Evolutionary conservation across 1,284 basidiomycete species (phyloP), one percentile per base, ranked within the genome.

Genomic region (Mycosarcoma maydis): DNA sequence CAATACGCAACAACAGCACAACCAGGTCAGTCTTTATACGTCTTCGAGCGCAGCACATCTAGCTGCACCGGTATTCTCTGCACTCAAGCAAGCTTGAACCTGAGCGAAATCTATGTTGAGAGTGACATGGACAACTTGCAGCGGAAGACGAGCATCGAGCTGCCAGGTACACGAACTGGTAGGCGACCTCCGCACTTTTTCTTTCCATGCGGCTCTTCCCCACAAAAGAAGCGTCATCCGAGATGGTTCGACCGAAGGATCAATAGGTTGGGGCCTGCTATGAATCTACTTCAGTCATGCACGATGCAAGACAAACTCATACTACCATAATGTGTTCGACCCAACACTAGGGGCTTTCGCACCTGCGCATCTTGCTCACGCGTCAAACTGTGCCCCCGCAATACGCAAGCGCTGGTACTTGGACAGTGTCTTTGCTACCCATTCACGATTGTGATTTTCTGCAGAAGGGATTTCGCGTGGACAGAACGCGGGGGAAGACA

Each of bases 121-220:
- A 34, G 16, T n/a, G 33, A 16, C 33, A n/a, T 29, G 17, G n/a
- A 8, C n/a, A 13, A 20, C 26, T 11, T 16, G 33, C 16, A 34
- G n/a, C n/a, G n/a, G n/a, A n/a, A n/a, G n/a, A n/a, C n/a, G n/a
- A n/a, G n/a, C n/a, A n/a, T n/a, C n/a, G n/a, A n/a, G n/a, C n/a
- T n/a, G n/a, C n/a, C n/a, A n/a, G n/a, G 29, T 14, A 30, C 29
- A 39, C 9, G 11, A 32, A 32, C 5, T 19, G 29, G 42, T 32
- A 46, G 37, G 43, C 29, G 55, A 40, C 41, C 48, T 19, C 56
- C 56, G 30, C 56, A 51, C 24, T 45, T 37, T 19, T 19, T n/a
- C 41, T 26, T 30, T 29, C 42, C 17, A 51, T 51, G 56, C 56
- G 33, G 32, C 27, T 46, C 26, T 40, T 40, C 48, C 49, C 56